These are phyloP conservation scores for Serendipita vermifera DNA, from an alignment of 768 basidiomycete genomes.

Conservation along the genomic window DNA sequence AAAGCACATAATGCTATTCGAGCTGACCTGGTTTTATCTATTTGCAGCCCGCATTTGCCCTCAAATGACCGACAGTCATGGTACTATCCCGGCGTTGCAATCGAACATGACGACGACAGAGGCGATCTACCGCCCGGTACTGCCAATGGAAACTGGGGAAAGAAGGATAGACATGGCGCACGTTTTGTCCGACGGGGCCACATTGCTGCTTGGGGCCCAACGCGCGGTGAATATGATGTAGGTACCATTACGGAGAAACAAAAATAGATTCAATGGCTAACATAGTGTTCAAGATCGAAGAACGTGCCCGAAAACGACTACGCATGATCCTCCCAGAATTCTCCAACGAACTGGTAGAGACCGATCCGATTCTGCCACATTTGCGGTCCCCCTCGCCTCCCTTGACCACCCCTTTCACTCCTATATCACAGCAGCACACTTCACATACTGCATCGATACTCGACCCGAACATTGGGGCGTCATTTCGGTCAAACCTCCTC, in stretches of 20 bases:
- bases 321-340: background rate
- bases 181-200: constrained; percentile 77
- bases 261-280: background rate
- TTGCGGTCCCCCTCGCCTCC: constrained; percentile 70
- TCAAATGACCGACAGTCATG: constrained; percentile 61
- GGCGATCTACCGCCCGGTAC: constrained; percentile 19
- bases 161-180: constrained; percentile 59
- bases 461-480: constrained; percentile 71
- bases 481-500: constrained; percentile 64
- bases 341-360: background rate
- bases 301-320: constrained; percentile 69
- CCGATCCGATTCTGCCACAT: constrained; percentile 43
- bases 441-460: constrained; percentile 75
- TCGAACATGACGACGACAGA: constrained; percentile 22
- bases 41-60: constrained; percentile 17
- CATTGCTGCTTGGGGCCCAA: constrained; percentile 71
- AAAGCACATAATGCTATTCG: background rate
- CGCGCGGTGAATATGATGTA: constrained; percentile 80
- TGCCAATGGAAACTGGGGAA: constrained; percentile 69
- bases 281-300: constrained; percentile 46
- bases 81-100: constrained; percentile 58
- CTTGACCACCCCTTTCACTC: constrained; percentile 58
- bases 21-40: background rate
- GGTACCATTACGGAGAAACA: constrained; percentile 16
- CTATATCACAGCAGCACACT: constrained; percentile 52